phyloP scores from a whole-genome alignment of 2,329 filamentous ascomycete species.

The Thielaviopsis populi region DNA sequence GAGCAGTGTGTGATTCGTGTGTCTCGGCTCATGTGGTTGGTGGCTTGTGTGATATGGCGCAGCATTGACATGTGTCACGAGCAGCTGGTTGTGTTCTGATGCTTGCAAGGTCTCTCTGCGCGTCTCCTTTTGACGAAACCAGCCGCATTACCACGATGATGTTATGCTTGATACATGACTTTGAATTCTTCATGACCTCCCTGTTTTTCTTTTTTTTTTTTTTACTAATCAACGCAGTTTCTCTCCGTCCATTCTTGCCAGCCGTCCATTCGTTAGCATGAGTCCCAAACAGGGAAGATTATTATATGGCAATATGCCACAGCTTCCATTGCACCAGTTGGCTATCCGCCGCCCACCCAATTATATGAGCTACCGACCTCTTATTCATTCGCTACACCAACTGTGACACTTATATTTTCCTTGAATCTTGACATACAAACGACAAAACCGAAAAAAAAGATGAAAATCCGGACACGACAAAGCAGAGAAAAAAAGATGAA shows the following conservation, averaged over 20 bases:
- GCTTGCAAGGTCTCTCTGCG: not conserved
- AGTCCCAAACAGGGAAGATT: constrained; percentile 1
- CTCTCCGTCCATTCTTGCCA: not conserved
- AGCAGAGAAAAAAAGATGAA: too few relatives aligned
- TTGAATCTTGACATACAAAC: constrained; percentile 17
- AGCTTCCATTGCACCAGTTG: constrained; percentile 14
- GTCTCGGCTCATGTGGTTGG: not conserved
- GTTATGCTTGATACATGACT: not conserved
- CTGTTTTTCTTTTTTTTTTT: too few relatives aligned
- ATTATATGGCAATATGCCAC: not conserved
- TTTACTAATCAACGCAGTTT: not conserved
- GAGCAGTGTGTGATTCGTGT: not conserved
- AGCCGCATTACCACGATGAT: too few relatives aligned
- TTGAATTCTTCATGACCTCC: not conserved
- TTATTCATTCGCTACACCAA: constrained; percentile 23
- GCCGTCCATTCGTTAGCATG: not conserved
- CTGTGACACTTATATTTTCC: constrained; percentile 20
- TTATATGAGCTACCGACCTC: constrained; percentile 19
- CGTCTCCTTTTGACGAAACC: not conserved
- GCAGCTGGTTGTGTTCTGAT: not conserved
- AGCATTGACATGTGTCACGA: not conserved
- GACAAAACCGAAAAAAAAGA: too few relatives aligned
- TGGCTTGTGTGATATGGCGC: not conserved
- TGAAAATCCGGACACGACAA: too few relatives aligned
- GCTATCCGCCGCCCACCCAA: not conserved